Evolutionary conservation across 805 yeast species (phyloP), one percentile per base, ranked within the genome.

Genomic region (Saccharomycopsis guyanensis): DNA sequence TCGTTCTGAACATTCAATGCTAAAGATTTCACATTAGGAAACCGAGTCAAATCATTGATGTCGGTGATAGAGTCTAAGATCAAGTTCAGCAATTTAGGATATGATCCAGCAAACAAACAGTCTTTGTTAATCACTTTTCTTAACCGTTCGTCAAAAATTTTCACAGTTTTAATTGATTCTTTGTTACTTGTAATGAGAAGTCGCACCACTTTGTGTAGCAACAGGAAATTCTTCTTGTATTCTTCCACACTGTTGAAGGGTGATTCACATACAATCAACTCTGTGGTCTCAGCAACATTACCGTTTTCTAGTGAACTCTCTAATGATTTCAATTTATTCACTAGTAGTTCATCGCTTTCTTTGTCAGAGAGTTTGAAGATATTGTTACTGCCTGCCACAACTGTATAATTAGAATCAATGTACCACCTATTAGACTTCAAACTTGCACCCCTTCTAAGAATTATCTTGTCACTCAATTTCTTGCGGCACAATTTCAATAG

Each of bases 321-420:
- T n/a, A n/a, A n/a, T n/a, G n/a, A n/a, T n/a, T n/a, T n/a, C n/a
- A n/a, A n/a, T n/a, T n/a, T n/a, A n/a, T n/a, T n/a, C n/a, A n/a
- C n/a, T n/a, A n/a, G n/a, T n/a, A n/a, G n/a, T n/a, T n/a, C n/a
- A n/a, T n/a, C n/a, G n/a, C n/a, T n/a, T n/a, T n/a, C n/a, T n/a
- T 25, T 10, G 29, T 25, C 29, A 25, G 6, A 6, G 10, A 7
- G 29, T 36, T 68, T 66, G 10, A 61, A 54, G 2, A 65, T 55
- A 2, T 66, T 61, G 4, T 59, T 53, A 20, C 62, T 52, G 0
- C 70, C 70, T 15, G 72, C 64, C 2, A 75, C 45, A 40, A 65
- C 62, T 0, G 78, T 69, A 40, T 51, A 62, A 3, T 55, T 54
- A 0, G 66, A 54, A 16, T 68, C 72, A 3, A 64, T 39, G 43